Conservation (phyloP, 164 flowering plant species). For the Taxillus chinensis region DNA sequence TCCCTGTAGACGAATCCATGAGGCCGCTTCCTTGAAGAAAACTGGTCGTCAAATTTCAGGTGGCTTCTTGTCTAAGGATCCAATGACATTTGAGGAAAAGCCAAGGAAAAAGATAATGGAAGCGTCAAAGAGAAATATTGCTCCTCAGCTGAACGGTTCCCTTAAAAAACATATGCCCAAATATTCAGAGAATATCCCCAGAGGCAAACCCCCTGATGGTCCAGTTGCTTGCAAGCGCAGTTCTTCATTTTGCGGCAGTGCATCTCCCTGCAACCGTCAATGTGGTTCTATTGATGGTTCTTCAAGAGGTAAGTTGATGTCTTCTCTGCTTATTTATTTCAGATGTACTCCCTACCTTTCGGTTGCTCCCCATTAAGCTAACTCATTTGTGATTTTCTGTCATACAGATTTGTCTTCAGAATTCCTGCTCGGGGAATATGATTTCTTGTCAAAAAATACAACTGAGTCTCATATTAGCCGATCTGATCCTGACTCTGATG, state of each 20-base stretch:
- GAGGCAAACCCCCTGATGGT: no score
- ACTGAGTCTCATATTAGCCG: slow-evolving; percentile 13
- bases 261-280: no score
- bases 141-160: slow-evolving; percentile 5
- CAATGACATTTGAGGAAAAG: slow-evolving; percentile 31
- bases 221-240: no score
- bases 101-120: slow-evolving; percentile 22
- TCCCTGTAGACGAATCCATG: slow-evolving; percentile 7
- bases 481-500: slow-evolving; percentile 47
- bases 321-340: slow-evolving; percentile 3
- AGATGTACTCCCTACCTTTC: background rate
- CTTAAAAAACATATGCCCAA: background rate
- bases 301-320: no score
- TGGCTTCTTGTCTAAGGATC: slow-evolving; percentile 2
- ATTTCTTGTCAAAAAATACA: slow-evolving; percentile 16
- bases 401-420: slow-evolving; percentile 33
- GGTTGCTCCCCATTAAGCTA: background rate
- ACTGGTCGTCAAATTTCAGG: slow-evolving; percentile 5
- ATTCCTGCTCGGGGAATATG: slow-evolving; percentile 13
- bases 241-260: no score
- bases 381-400: slow-evolving; percentile 2
- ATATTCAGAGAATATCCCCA: no score
- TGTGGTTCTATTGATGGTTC: no score
- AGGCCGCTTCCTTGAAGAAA: slow-evolving; percentile 7
- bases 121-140: slow-evolving; percentile 16